Evolutionary conservation across 495 filamentous ascomycete species (phyloP).

Genomic region (Elasticomyces elasticus): DNA sequence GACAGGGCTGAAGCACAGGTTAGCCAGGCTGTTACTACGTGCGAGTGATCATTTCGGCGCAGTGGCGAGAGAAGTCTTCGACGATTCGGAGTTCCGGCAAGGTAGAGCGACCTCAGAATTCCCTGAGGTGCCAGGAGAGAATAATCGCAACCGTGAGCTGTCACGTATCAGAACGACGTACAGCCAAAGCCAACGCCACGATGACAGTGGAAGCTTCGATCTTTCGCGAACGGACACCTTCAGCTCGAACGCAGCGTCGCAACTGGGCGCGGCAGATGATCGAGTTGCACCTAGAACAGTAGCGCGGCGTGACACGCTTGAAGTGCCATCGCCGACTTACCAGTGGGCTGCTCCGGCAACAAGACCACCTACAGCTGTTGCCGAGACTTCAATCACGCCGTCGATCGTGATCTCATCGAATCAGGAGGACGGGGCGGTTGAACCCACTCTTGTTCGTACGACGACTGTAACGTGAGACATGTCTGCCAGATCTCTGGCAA

Average conservation of each 20-base stretch:
- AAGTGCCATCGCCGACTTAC: not conserved
- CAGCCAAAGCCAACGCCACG: constrained; percentile 26
- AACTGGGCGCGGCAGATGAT: not conserved
- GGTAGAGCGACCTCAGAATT: constrained; percentile 35
- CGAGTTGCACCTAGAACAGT: not conserved
- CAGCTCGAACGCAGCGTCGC: not conserved
- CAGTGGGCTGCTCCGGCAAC: not conserved
- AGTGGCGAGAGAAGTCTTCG: constrained; percentile 34
- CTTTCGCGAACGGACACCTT: constrained; percentile 28
- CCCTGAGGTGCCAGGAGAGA: constrained; percentile 44
- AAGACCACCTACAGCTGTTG: not conserved
- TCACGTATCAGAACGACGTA: constrained; percentile 34
- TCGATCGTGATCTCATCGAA: not conserved
- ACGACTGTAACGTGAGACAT: not conserved
- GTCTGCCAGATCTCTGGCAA: not conserved
- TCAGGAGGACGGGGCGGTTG: not conserved
- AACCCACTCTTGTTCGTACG: not conserved
- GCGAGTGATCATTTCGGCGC: constrained; percentile 32
- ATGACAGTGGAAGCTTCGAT: constrained; percentile 14
- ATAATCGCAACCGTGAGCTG: constrained; percentile 34
- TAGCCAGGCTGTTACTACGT: not conserved
- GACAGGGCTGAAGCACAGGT: not conserved
- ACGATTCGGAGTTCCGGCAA: constrained; percentile 39
- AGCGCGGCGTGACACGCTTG: constrained; percentile 3
- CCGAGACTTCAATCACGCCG: not conserved